Percentiles rank a stretch among this genome's conserved stretches.
These are phyloP conservation scores for Curvularia hawaiiensis DNA, from an alignment of 2,329 filamentous ascomycete genomes.

Conservation along the genomic window DNA sequence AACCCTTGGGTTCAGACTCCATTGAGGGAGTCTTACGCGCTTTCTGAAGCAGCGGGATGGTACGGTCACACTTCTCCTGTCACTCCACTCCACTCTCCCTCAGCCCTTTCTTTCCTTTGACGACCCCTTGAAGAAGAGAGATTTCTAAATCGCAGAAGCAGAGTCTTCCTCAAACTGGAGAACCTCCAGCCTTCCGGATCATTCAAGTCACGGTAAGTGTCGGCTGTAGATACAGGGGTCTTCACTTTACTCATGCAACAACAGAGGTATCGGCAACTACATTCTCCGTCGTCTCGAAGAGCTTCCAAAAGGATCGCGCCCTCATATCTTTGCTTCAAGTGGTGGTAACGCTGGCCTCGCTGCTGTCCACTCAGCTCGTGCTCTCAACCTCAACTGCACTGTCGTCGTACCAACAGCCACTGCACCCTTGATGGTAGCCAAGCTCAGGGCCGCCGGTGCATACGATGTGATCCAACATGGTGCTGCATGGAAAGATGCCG, in stretches of 20 bases:
- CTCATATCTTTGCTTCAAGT: conserved; percentile 78
- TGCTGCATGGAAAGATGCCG: conserved; percentile 71
- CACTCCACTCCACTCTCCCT: neutral
- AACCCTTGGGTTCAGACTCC: conserved; percentile 73
- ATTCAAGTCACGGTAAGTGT: conserved; percentile 70
- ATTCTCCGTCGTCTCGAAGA: conserved; percentile 60
- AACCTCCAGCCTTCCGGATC: conserved; percentile 83
- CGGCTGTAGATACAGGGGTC: neutral
- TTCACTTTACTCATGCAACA: conserved; percentile 15
- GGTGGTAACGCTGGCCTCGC: conserved; percentile 87
- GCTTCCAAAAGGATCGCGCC: conserved; percentile 38
- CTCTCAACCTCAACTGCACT: conserved; percentile 69
- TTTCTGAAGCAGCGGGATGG: conserved; percentile 76
- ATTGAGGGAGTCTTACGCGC: conserved; percentile 66
- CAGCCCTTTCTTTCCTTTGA: neutral
- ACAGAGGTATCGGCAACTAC: conserved; percentile 70
- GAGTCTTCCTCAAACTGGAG: conserved; percentile 84
- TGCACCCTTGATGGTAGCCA: conserved; percentile 71
- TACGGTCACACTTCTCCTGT: conserved; percentile 51
- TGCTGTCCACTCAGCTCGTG: conserved; percentile 72
- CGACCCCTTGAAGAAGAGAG: conserved; percentile 22
- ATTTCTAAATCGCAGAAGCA: conserved; percentile 58
- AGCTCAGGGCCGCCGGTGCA: conserved; percentile 69
- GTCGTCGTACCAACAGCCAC: conserved; percentile 74
- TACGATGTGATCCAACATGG: conserved; percentile 72